Base-by-base conservation (phyloP, 1,139 yeast species). In the Kodamaea anthophila region DNA sequence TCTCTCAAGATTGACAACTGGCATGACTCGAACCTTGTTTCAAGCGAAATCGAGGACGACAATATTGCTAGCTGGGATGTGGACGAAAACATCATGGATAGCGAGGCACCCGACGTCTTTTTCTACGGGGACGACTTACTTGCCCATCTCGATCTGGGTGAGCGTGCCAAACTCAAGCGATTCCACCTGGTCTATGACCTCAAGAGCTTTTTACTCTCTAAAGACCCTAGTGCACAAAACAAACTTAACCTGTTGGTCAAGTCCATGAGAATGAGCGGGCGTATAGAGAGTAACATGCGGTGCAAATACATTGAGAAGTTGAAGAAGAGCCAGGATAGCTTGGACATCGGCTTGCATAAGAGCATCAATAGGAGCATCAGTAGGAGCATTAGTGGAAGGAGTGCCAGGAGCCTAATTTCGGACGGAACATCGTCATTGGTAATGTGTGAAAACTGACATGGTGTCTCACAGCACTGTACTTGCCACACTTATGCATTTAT, bases 51-150 rank as follows among this genome's bases (percentile, higher is more conserved):
- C 16, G 49, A 60, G 5, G 66, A 62, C 36, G 72, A 65, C 37
- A 64, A 65, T 40, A 52, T 58, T 4, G 72, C 72, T 10, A 58
- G 65, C 29, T 65, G 71, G 71, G 65, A 65, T 40, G 46, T 65
- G 35, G 70, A 65, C 39, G 70, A 61, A 36, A 51, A 57, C 34
- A 40, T 56, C 26, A 38, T 38, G 22, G 26, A 27, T 15, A 29
- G 33, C 15, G 19, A 20, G 18, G 23, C 30, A 10, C 28, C 24
- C 12, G 22, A 31, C 9, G 18, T 16, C 13, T 11, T 44, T 9
- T 59, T 60, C 31, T 60, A 60, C 34, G 67, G 67, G 1, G 65
- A 59, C 35, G 64, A 60, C 23, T 37, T 60, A 23, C 47, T 60
- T 25, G 43, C 46, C 27, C 48, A 45, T 32, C 43, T 57, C 26